Conservation (phyloP, 305 asterid genomes). For the Plantago lanceolata region DNA sequence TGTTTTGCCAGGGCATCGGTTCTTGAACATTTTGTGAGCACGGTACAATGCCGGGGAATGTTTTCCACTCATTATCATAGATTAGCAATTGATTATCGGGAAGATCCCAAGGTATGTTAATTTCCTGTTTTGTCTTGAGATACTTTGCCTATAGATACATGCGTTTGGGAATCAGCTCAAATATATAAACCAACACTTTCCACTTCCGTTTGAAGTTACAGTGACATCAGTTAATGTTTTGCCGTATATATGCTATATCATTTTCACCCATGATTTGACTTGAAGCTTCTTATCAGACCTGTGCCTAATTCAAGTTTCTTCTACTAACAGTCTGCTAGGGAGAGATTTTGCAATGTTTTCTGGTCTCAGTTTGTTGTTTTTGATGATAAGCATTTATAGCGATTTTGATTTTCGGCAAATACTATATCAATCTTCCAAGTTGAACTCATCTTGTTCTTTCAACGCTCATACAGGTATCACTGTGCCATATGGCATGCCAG, state of each 20-base stretch:
- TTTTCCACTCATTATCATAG: constrained; percentile 96
- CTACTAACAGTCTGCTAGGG: background rate
- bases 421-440: background rate
- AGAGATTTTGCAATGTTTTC: background rate
- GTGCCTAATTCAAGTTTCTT: background rate
- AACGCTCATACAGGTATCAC: constrained; percentile 55
- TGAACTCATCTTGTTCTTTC: constrained; percentile 11
- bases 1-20: constrained; percentile 73
- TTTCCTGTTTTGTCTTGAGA: constrained; percentile 10
- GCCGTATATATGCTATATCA: background rate
- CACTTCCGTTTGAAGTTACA: background rate
- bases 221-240: background rate
- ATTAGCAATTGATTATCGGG: constrained; percentile 69
- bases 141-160: background rate
- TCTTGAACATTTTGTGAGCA: constrained; percentile 80
- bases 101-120: constrained; percentile 63
- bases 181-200: background rate
- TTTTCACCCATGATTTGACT: background rate
- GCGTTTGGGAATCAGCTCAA: background rate
- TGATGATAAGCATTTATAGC: background rate
- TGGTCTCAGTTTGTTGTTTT: background rate
- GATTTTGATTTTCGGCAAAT: background rate
- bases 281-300: background rate
- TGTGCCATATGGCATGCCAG: constrained; percentile 95
- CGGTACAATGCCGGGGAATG: constrained; percentile 89